phyloP scores from a whole-genome alignment of 1,284 basidiomycete genomes.

The Moesziomyces globuligerus region DNA sequence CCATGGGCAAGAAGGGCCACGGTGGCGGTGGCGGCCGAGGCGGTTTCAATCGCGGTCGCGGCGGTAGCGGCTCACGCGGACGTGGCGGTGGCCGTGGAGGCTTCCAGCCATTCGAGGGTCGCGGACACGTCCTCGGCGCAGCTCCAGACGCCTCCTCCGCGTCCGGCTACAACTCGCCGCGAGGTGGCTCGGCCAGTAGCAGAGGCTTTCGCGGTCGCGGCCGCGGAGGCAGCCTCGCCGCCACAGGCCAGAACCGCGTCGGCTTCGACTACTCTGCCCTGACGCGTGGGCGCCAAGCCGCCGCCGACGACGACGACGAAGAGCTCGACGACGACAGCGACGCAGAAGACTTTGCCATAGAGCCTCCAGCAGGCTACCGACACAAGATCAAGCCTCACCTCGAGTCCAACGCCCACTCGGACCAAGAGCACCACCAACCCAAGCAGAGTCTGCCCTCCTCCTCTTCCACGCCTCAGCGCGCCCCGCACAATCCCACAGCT shows the following conservation, averaged over 20 bases:
- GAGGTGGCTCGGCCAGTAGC: slow-evolving; percentile 24
- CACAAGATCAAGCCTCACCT: slow-evolving; percentile 46
- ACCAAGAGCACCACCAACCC: background rate
- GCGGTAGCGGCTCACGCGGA: slow-evolving; percentile 1
- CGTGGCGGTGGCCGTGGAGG: slow-evolving; percentile 14
- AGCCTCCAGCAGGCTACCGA: slow-evolving; percentile 31
- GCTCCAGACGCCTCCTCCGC: slow-evolving; percentile 4
- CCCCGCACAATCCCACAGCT: slow-evolving; percentile 1
- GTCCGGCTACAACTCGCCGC: slow-evolving; percentile 23
- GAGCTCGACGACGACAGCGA: slow-evolving; percentile 12
- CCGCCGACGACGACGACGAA: slow-evolving; percentile 15
- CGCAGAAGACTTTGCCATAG: slow-evolving; percentile 28
- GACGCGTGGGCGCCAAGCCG: slow-evolving; percentile 14
- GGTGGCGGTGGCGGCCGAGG: slow-evolving; percentile 19
- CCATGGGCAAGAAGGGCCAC: slow-evolving; percentile 38
- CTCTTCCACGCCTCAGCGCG: slow-evolving; percentile 18
- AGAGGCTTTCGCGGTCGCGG: slow-evolving; percentile 32
- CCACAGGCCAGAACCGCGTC: slow-evolving; percentile 42
- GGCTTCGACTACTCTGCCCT: slow-evolving; percentile 45
- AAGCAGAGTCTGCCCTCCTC: slow-evolving; percentile 6
- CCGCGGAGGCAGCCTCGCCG: slow-evolving; percentile 39
- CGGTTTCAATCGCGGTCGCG: slow-evolving; percentile 20
- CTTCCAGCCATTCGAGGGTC: slow-evolving; percentile 31
- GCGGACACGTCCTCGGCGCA: slow-evolving; percentile 21
- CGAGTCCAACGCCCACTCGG: slow-evolving; percentile 16